Evolutionary conservation across 1,284 basidiomycete species (phyloP), one percentile per base, ranked within the genome.

Genomic region (Neolentinus lepideus): DNA sequence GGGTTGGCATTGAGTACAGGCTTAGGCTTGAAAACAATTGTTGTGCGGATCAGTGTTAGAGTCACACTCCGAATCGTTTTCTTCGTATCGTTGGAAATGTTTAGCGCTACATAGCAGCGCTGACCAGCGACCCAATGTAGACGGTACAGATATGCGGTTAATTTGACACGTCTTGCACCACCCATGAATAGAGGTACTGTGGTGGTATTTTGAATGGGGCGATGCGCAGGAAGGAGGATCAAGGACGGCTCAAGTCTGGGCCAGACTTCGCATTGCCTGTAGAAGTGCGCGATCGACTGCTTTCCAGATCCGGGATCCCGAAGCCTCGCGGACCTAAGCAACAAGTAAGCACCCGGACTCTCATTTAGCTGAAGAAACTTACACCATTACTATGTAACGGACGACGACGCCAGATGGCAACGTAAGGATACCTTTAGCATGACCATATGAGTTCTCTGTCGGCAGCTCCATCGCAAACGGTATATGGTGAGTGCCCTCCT

Each of bases 271-370:
- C 93, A 86, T 36, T 87, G 77, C 2, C 94, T 85, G 70, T 96
- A 97, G 67, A 97, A 96, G 69, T 98, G 94, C 0, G 94, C 90
- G 51, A 97, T 89, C 3, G 91, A 92, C 8, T 84, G 78, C 64
- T 80, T 78, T 46, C 71, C 73, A 25, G 81, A 78, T 38, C 75
- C 71, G 1, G 81, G 68, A 56, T 92, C 85, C 67, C 90, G 90
- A 53, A 97, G 81, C 70, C 90, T 90, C 67, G 94, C 76, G 1
- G 90, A 93, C 2, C 89, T 82, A 54, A 51, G 43, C 27, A 46
- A 27, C 29, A 46, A 31, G 46, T 58, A 21, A 51, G 47, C 54
- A n/a, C 29, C 19, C 35, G 58, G 3, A 56, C 55, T 31, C 12
- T 31, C 12, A 31, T 51, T 54, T 51, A 36, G 56, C 47, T 46